Base-by-base conservation (phyloP, 495 filamentous ascomycete species). In the Penicillium paradoxum region DNA sequence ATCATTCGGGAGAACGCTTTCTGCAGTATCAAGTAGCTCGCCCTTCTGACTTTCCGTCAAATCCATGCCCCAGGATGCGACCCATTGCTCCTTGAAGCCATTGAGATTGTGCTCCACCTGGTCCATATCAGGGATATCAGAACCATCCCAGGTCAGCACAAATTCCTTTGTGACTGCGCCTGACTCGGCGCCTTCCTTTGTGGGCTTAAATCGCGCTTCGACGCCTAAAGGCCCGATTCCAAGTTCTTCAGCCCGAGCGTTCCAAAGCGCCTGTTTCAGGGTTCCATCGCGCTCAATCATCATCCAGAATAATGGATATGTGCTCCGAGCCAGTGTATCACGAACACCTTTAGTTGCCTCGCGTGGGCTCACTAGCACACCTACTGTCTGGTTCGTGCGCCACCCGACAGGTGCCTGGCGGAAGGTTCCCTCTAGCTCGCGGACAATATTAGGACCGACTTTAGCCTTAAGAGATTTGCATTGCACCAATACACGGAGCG, bases 391-490 rank as follows among this genome's bases (percentile, higher is more conserved):
- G 8, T 67, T 60, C 8, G 76, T 78, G 43, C 82, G 72, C 84
- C 84, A 93, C 3, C 83, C 83, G 0, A 76, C 72, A 25, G 88
- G 89, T 32, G 86, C 85, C 15, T 81, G 81, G 3, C 76, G 75
- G 57, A 92, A 84, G 0, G 88, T 80, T 11, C 92, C 93, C 63
- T 96, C 90, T 0, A 97, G 77, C 73, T 97, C 93, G 18, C 93
- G 82, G 13, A 95, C 75, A 40, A 84, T 70, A 32, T 80, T 75
- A 21, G 91, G 91, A 0, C 79, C 76, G 3, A 81, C 60, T 52
- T 75, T 80, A 19, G 73, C 61, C 51, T 73, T 74, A 17, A 77
- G 53, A 15, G 80, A 79, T 70, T 97, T 98, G 73, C 93, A 98
- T 64, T 96, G 91, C 18, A 90, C 72, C 4, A 96, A 58, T 1